These are phyloP conservation scores for Pezicula carpinea DNA, from an alignment of 2,329 filamentous ascomycete genomes.

Conservation along the genomic window DNA sequence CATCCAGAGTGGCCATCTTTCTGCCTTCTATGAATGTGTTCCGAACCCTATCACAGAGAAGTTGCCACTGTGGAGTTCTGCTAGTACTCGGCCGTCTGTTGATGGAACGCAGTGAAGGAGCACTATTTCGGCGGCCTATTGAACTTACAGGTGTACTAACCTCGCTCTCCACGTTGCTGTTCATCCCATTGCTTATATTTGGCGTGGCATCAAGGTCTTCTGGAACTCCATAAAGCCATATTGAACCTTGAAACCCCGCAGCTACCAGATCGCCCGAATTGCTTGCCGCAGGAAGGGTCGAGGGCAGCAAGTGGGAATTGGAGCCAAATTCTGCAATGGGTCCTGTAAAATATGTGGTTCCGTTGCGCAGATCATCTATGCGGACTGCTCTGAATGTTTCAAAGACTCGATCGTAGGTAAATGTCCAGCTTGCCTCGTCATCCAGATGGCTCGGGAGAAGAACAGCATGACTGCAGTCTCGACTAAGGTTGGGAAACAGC, in stretches of 20 bases:
- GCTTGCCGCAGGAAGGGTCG: conserved; percentile 65
- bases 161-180: conserved; percentile 27
- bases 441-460: conserved; percentile 43
- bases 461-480: conserved; percentile 73
- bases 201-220: conserved; percentile 63
- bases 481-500: conserved; percentile 75
- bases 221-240: conserved; percentile 78
- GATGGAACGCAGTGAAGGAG: conserved; percentile 22
- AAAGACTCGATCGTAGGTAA: conserved; percentile 72
- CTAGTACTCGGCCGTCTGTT: conserved; percentile 13
- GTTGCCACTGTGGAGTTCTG: conserved; percentile 61
- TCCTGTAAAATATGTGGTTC: conserved; percentile 75
- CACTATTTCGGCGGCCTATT: conserved; percentile 24
- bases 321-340: conserved; percentile 50
- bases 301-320: conserved; percentile 59
- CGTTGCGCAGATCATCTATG: conserved; percentile 69
- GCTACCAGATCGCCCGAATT: conserved; percentile 67
- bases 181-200: conserved; percentile 30
- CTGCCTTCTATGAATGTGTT: conserved; percentile 68
- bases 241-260: conserved; percentile 66
- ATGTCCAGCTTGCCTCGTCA: conserved; percentile 69
- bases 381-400: conserved; percentile 75
- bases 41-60: conserved; percentile 61
- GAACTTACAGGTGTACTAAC: conserved; percentile 20
- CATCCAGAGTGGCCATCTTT: conserved; percentile 59